Evolutionary conservation across 176 grass and related monocot species (phyloP).

Genomic region (Aegilops longissima): DNA sequence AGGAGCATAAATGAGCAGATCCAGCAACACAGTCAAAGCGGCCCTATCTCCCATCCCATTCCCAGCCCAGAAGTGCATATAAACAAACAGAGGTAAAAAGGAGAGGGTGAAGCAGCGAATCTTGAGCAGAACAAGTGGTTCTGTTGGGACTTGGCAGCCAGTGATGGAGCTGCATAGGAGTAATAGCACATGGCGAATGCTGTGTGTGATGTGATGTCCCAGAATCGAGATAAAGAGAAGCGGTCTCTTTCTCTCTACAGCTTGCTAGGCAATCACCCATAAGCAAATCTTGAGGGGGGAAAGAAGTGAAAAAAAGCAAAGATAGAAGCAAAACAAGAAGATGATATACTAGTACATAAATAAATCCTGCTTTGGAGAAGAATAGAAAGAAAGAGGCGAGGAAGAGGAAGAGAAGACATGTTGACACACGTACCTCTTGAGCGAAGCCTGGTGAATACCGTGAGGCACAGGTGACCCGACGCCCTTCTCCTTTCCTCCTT

Average conservation of each 20-base stretch:
- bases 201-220: neutral
- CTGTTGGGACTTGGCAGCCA: neutral
- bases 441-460: neutral
- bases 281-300: neutral
- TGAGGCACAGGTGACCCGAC: neutral
- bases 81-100: neutral
- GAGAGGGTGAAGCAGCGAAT: conserved; percentile 12
- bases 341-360: neutral
- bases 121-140: neutral
- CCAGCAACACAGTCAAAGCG: neutral
- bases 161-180: neutral
- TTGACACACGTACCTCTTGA: neutral
- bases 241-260: too few relatives aligned
- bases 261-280: too few relatives aligned
- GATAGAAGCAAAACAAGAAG: neutral
- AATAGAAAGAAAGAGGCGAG: neutral
- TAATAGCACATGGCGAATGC: neutral
- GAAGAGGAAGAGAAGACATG: neutral
- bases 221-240: neutral
- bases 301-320: neutral
- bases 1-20: conserved; percentile 13
- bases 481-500: neutral
- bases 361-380: neutral
- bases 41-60: neutral
- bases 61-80: neutral